Base-by-base conservation (phyloP, 441 rosid genomes). In the Raphanus hybrid region DNA sequence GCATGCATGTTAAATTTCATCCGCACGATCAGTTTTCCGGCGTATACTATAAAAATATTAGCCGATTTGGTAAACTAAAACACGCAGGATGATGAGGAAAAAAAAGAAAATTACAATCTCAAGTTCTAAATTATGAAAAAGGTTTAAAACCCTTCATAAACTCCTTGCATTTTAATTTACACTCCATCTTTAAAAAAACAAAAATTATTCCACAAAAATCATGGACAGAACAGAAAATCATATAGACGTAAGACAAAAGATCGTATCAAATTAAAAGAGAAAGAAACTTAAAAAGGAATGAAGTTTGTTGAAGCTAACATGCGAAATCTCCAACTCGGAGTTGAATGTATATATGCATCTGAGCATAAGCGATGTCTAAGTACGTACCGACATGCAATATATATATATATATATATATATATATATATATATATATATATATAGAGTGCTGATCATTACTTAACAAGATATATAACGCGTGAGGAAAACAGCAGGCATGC, bases 311-410 rank as follows among this genome's bases (percentile, higher is more conserved):
- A 78, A 72, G 45, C 76, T 2, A 64, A 65, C 39, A 71, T 65
- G 67, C 37, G 43, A 71, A 71, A 77, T 71, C 81, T 77, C 76
- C 81, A 71, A 63, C 81, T 71, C 67, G 72, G 72, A 77, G 48
- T 65, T 64, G 67, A 71, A 34, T 54, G 64, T 64, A 39, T 55
- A 70, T 64, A 69, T 76, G 81, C 57, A 77, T 77, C 39, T 66
- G 59, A 78, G 77, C 77, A 67, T 5, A 74, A 73, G 65, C 74
- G 61, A 0, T 73, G 81, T 78, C 77, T 37, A 78, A 61, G 59
- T 78, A 37, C 81, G 60, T 73, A 73, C 18, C 69, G 52, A 72
- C 77, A 78, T 78, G 77, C 77, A 78, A 23, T 18, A 16, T 29
- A 29, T 29, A 29, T 29, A 29, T 5, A 29, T 29, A 18, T 18